These are phyloP conservation scores for Entonaema liquescens DNA, from an alignment of 495 filamentous ascomycete species.

Conservation along the genomic window DNA sequence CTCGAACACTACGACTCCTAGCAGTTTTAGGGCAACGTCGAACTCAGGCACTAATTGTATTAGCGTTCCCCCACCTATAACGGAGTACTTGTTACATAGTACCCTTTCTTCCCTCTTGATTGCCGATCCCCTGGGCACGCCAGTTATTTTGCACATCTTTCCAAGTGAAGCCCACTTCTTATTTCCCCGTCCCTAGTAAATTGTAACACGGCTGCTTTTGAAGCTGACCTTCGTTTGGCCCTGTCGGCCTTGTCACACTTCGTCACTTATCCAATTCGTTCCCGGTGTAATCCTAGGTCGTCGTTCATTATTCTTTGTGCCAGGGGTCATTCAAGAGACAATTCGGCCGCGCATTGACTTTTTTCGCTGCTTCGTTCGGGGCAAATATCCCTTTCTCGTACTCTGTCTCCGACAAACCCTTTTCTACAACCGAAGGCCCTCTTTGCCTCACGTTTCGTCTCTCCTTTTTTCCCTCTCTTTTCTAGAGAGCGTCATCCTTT, in stretches of 20 bases:
- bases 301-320: slow-evolving; percentile 17
- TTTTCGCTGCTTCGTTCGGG: slow-evolving; percentile 35
- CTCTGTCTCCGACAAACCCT: slow-evolving; percentile 28
- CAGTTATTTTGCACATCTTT: slow-evolving; percentile 24
- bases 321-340: slow-evolving; percentile 10
- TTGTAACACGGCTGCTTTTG: slow-evolving; percentile 30
- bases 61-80: slow-evolving; percentile 5
- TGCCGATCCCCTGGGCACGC: slow-evolving; percentile 34
- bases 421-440: slow-evolving; percentile 30
- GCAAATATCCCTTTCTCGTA: slow-evolving; percentile 46
- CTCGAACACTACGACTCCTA: neutral
- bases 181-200: slow-evolving; percentile 41
- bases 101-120: slow-evolving; percentile 9
- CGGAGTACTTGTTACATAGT: slow-evolving; percentile 19
- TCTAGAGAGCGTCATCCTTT: slow-evolving; percentile 24
- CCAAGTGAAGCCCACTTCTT: slow-evolving; percentile 35
- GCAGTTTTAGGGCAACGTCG: slow-evolving; percentile 1
- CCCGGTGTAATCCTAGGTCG: slow-evolving; percentile 7
- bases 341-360: slow-evolving; percentile 33
- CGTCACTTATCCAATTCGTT: slow-evolving; percentile 11
- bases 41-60: slow-evolving; percentile 23
- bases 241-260: slow-evolving; percentile 29
- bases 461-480: slow-evolving; percentile 41
- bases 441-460: slow-evolving; percentile 29
- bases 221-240: slow-evolving; percentile 39